phyloP scores from a whole-genome alignment of 352 stramenopile genomes.

The Phytopythium sindhum region DNA sequence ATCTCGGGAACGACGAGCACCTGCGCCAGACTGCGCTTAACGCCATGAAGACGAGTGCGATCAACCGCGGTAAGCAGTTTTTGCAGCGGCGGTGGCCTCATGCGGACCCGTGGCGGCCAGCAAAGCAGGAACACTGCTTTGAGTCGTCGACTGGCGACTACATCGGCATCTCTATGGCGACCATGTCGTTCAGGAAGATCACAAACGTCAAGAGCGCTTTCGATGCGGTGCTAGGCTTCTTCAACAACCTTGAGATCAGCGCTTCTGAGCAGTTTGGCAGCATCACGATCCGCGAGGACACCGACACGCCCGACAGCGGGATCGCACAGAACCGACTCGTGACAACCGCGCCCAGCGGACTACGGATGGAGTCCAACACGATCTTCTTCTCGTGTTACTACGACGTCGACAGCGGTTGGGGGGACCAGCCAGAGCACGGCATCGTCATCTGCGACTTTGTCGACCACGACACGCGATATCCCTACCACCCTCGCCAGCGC shows the following conservation, averaged over 20 bases:
- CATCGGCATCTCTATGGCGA: slow-evolving; percentile 17
- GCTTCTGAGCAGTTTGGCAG: slow-evolving; percentile 31
- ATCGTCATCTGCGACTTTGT: slow-evolving; percentile 23
- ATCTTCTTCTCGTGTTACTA: slow-evolving; percentile 25
- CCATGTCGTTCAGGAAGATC: slow-evolving; percentile 34
- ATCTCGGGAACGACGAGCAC: slow-evolving; percentile 22
- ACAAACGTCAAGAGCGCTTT: slow-evolving; percentile 25
- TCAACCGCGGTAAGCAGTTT: slow-evolving; percentile 26
- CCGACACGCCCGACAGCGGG: slow-evolving; percentile 19
- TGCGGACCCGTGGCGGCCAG: slow-evolving; percentile 21
- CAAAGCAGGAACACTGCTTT: slow-evolving; percentile 18
- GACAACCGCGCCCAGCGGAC: slow-evolving; percentile 10
- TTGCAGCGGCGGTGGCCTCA: slow-evolving; percentile 31
- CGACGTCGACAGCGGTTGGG: slow-evolving; percentile 10
- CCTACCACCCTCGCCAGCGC: slow-evolving; percentile 13
- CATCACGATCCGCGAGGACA: slow-evolving; percentile 34
- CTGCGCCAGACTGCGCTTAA: slow-evolving; percentile 21
- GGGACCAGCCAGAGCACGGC: slow-evolving; percentile 12
- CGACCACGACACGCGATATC: slow-evolving; percentile 21
- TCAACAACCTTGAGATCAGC: slow-evolving; percentile 35
- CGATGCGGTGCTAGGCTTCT: slow-evolving; percentile 21
- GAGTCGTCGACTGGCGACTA: slow-evolving; percentile 27
- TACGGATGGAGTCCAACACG: slow-evolving; percentile 30
- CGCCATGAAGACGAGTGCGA: slow-evolving; percentile 25
- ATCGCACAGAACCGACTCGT: slow-evolving; percentile 35